These are phyloP conservation scores for Prunus campanulata DNA, from an alignment of 306 rosid species.

Conservation along the genomic window DNA sequence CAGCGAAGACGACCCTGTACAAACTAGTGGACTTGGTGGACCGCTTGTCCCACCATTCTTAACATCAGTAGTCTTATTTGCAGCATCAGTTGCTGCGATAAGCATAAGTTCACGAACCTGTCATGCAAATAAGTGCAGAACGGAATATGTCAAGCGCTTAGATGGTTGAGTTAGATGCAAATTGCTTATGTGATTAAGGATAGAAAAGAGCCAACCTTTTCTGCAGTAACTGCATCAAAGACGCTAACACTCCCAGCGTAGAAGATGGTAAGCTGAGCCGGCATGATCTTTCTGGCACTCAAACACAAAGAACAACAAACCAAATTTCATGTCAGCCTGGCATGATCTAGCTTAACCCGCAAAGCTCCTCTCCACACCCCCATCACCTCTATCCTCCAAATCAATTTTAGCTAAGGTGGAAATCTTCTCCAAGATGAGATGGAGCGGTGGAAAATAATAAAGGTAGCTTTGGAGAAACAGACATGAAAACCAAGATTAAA, in stretches of 20 bases:
- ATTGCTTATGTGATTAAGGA: not conserved
- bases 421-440: too few species aligned
- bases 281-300: conserved; percentile 27
- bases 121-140: not conserved
- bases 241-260: conserved; percentile 54
- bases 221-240: conserved; percentile 62
- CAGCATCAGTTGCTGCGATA: conserved; percentile 44
- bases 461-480: not conserved
- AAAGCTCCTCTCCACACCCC: not conserved
- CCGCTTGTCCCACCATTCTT: conserved; percentile 39
- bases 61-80: conserved; percentile 37
- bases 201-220: conserved; percentile 37
- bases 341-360: not conserved
- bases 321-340: conserved; percentile 3
- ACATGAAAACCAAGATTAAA: not conserved
- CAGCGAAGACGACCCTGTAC: conserved; percentile 34
- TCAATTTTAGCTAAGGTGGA: too few species aligned
- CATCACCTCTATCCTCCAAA: too few species aligned
- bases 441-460: too few species aligned
- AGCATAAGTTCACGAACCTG: conserved; percentile 58
- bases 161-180: not conserved
- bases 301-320: conserved; percentile 19
- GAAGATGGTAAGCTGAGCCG: conserved; percentile 48
- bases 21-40: conserved; percentile 38
- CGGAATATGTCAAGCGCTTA: not conserved